These are phyloP conservation scores for Ustilago trichophora DNA, from an alignment of 1,284 basidiomycete species.

Conservation along the genomic window DNA sequence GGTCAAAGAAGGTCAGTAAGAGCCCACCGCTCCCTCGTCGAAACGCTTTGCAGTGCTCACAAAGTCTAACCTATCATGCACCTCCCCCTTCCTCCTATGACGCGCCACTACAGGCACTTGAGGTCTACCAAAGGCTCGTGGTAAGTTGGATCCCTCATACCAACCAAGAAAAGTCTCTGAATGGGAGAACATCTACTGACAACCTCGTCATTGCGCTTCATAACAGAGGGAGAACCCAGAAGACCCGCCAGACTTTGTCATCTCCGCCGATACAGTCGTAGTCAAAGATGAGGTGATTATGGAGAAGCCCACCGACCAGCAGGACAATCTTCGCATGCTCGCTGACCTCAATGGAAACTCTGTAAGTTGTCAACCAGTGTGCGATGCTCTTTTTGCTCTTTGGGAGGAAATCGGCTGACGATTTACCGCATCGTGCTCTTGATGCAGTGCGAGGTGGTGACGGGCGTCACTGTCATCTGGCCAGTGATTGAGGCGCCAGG, in stretches of 20 bases:
- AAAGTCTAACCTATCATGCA: no score
- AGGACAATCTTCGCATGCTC: constrained; percentile 87
- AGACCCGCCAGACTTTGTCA: constrained; percentile 90
- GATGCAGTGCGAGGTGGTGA: constrained; percentile 57
- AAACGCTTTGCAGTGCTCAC: no score
- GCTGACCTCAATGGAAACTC: constrained; percentile 75
- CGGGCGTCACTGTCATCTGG: constrained; percentile 73
- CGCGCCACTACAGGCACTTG: constrained; percentile 57
- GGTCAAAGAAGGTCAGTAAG: constrained; percentile 75
- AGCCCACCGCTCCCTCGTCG: neutral
- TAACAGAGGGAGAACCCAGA: constrained; percentile 73
- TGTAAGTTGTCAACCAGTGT: constrained; percentile 18
- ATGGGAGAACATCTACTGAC: neutral
- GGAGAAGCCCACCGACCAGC: constrained; percentile 84
- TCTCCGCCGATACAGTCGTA: constrained; percentile 71
- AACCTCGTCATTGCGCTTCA: neutral
- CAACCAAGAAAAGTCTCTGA: no score
- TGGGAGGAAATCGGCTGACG: no score
- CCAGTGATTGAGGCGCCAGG: constrained; percentile 85
- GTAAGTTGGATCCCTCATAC: constrained; percentile 17
- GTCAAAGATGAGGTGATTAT: constrained; percentile 71
- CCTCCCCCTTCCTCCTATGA: no score
- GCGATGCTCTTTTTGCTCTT: no score
- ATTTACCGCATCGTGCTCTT: no score
- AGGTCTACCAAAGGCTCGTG: constrained; percentile 60